Base-by-base conservation (phyloP, 768 basidiomycete genomes). In the Podaxis sp. region DNA sequence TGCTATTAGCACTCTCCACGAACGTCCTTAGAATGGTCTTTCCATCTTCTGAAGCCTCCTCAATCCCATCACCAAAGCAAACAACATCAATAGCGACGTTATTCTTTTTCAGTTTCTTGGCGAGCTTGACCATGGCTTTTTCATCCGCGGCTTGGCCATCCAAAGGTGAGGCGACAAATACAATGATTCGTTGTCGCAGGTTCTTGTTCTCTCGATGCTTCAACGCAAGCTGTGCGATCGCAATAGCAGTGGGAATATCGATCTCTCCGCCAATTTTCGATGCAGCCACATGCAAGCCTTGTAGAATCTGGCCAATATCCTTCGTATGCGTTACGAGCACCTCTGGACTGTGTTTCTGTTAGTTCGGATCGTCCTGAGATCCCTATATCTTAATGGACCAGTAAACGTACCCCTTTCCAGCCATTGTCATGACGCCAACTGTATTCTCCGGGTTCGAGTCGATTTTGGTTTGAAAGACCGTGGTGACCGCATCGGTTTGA, bases 171-270 rank as follows among this genome's bases (percentile, higher is more conserved):
- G 88, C 95, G 58, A 95, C 89, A 68, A 99, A 97, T 49, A 94
- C 91, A 71, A 99, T 87, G 68, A 99, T 92, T 44, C 97, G 87
- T 70, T 99, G 97, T 22, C 96, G 90, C 33, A 96, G 88, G 70
- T 95, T 98, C 86, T 99, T 99, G 82, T 99, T 98, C 76, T 96
- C 94, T 62, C 97, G 82, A 74, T 99, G 97, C 74, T 99, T 99
- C 53, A 99, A 82, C 0, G 97, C 96, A 56, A 99, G 87, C 73
- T 96, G 96, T 0, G 97, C 96, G 53, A 99, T 87, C 60, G 92
- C 89, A 68, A 99, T 89, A 6, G 94, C 89, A 2, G 96, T 99
- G 4, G 88, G 85, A 61, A 99, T 87, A 75, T 97, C 93, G 67
- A 90, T 88, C 61, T 81, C 77, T 44, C 96, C 95, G 37, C 89